A percentile compares a stretch with the other conserved stretches of the same genome.
These are phyloP conservation scores for Hemisphaericaspora nanyangensis DNA, from an alignment of 805 yeast species.

Conservation along the genomic window DNA sequence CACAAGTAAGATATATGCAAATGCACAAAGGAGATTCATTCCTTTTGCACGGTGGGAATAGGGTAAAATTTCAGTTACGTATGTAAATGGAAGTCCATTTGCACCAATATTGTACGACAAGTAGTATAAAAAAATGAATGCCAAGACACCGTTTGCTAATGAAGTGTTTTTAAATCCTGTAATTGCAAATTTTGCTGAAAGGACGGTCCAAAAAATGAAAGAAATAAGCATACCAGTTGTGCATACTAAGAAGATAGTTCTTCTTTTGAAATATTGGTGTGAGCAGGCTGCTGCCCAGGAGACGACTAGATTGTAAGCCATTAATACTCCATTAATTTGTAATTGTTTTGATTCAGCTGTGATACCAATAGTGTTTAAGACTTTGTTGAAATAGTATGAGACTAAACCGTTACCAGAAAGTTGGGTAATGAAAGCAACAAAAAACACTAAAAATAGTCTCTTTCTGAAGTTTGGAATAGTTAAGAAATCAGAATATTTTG, in stretches of 20 bases:
- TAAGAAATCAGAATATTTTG: conserved; percentile 37
- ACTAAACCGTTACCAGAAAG: conserved; percentile 51
- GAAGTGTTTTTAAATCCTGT: conserved; percentile 12
- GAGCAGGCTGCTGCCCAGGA: conserved; percentile 18
- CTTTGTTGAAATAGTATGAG: conserved; percentile 48
- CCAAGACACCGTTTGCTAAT: conserved; percentile 19
- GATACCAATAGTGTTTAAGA: conserved; percentile 51
- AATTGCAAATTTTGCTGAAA: conserved; percentile 19
- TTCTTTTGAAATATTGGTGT: conserved; percentile 22
- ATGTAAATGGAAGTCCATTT: conserved; percentile 45
- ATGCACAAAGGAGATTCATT: conserved; percentile 23
- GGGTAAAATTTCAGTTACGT: conserved; percentile 41
- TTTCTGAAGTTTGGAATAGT: conserved; percentile 37
- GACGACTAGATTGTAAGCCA: conserved; percentile 42
- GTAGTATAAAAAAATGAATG: conserved; percentile 21
- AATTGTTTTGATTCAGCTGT: conserved; percentile 43
- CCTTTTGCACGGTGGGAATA: conserved; percentile 41
- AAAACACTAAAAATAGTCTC: conserved; percentile 34
- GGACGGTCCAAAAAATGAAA: conserved; percentile 23
- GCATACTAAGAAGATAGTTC: conserved; percentile 25
- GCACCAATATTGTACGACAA: conserved; percentile 26
- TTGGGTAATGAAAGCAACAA: conserved; percentile 38
- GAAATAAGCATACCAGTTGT: conserved; percentile 24
- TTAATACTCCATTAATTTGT: conserved; percentile 48
- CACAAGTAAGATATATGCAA: conserved; percentile 16